Base-by-base conservation (phyloP, 1,284 basidiomycete genomes). In the Tilletia setariae region DNA sequence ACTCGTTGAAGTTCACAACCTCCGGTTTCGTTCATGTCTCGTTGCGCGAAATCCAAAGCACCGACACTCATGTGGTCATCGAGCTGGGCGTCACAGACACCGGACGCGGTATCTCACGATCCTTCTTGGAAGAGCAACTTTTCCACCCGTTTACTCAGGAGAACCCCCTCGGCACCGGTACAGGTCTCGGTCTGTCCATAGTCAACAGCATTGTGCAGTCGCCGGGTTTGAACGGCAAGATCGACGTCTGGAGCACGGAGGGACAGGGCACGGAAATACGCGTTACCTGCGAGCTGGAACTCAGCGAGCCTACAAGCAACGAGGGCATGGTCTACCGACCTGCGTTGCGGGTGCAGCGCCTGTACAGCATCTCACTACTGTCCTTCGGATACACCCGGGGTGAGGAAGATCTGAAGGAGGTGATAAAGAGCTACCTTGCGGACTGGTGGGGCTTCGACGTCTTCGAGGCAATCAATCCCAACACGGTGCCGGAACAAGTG, bases 141-240 rank as follows among this genome's bases (percentile, higher is more conserved):
- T 98, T 97, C 85, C 94, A 96, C 77, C 94, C 94, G 0, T 98
- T 98, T 84, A 93, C 94, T 0, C 94, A 97, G 68, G 85, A 86
- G 71, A 93, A 93, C 76, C 91, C 92, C 1, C 82, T 93, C 9
- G 93, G 95, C 78, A 90, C 93, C 1, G 94, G 94, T 1, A 98
- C 94, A 0, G 94, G 94, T 19, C 87, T 98, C 1, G 94, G 94
- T n/a, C 88, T 97, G 25, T 94, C 94, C 25, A 98, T 98, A 75
- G 94, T 97, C 80, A 93, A 92, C 85, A 93, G 90, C 76, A 94
- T 94, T 68, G 89, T 95, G 40, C 89, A 89, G 28, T 93, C 92
- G 15, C 90, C 92, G 46, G 90, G 90, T 68, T 89, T 96, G 68
- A 88, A 90, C 63, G 94, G 94, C 68, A 93, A 93, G 79, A 84